These are phyloP conservation scores for Hericium coralloides DNA, from an alignment of 768 basidiomycete species.

Conservation along the genomic window DNA sequence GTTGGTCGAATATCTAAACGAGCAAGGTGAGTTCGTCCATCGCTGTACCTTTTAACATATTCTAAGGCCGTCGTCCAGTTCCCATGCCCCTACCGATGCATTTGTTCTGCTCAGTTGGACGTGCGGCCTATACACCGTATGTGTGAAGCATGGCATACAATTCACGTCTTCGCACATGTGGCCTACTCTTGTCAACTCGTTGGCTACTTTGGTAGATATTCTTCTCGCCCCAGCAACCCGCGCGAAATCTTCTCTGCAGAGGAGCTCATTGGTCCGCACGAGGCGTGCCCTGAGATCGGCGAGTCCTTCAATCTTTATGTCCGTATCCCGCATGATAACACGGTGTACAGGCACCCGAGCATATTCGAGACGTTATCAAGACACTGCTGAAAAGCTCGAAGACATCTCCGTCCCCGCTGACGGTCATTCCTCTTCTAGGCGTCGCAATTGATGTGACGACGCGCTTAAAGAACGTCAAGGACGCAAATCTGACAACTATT, in stretches of 20 bases:
- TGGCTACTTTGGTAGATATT: slow-evolving; percentile 53
- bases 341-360: slow-evolving; percentile 25
- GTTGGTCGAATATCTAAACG: slow-evolving; percentile 47
- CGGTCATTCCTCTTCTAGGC: slow-evolving; percentile 48
- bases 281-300: slow-evolving; percentile 66
- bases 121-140: slow-evolving; percentile 50
- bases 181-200: slow-evolving; percentile 40
- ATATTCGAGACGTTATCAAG: slow-evolving; percentile 41
- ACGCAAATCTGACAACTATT: slow-evolving; percentile 33
- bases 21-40: slow-evolving; percentile 40
- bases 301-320: slow-evolving; percentile 10
- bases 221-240: slow-evolving; percentile 43
- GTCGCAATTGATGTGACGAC: slow-evolving; percentile 62
- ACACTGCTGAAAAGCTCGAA: slow-evolving; percentile 46
- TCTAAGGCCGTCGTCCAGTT: slow-evolving; percentile 5
- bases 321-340: background rate
- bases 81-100: slow-evolving; percentile 44
- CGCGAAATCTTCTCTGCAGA: slow-evolving; percentile 50
- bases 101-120: slow-evolving; percentile 70
- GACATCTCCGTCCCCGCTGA: slow-evolving; percentile 32
- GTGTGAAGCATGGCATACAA: slow-evolving; percentile 33
- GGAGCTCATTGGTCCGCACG: slow-evolving; percentile 48
- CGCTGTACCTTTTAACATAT: background rate
- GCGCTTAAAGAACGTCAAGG: slow-evolving; percentile 50
- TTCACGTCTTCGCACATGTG: slow-evolving; percentile 42